Conservation (phyloP, 2,329 filamentous ascomycete species). For the Nigrospora oryzae region DNA sequence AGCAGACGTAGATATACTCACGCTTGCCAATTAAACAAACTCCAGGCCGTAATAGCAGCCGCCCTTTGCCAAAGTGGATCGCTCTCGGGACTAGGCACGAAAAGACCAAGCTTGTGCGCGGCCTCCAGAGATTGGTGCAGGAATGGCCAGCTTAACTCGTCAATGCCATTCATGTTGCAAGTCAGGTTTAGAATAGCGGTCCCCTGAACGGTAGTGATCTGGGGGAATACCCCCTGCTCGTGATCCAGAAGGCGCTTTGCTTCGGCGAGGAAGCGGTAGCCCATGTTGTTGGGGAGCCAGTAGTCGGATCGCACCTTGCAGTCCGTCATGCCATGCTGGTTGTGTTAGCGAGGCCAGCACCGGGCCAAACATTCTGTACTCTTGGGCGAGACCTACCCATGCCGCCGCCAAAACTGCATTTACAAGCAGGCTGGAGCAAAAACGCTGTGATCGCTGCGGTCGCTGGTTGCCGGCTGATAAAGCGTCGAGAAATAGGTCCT, state of each 20-base stretch:
- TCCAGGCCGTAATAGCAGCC: slow-evolving; percentile 23
- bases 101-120: slow-evolving; percentile 13
- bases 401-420: slow-evolving; percentile 15
- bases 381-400: slow-evolving; percentile 12
- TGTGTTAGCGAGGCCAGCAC: background rate
- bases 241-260: slow-evolving; percentile 29
- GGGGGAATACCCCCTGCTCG: slow-evolving; percentile 11
- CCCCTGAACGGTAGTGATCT: slow-evolving; percentile 25
- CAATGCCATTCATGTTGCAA: slow-evolving; percentile 17
- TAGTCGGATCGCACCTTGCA: slow-evolving; percentile 21
- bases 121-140: slow-evolving; percentile 10
- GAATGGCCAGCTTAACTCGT: slow-evolving; percentile 14
- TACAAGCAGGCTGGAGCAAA: slow-evolving; percentile 6
- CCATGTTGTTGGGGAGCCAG: slow-evolving; percentile 24
- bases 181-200: slow-evolving; percentile 20
- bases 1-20: slow-evolving; percentile 4
- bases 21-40: slow-evolving; percentile 24
- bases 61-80: slow-evolving; percentile 8
- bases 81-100: slow-evolving; percentile 7
- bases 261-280: slow-evolving; percentile 27
- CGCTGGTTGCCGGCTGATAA: slow-evolving; percentile 2
- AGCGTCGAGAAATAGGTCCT: slow-evolving; percentile 7
- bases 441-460: background rate
- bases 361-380: background rate
- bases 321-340: slow-evolving; percentile 19